Evolutionary conservation across 2,329 filamentous ascomycete species (phyloP).

Genomic region (Nothomitra cinnamomea): DNA sequence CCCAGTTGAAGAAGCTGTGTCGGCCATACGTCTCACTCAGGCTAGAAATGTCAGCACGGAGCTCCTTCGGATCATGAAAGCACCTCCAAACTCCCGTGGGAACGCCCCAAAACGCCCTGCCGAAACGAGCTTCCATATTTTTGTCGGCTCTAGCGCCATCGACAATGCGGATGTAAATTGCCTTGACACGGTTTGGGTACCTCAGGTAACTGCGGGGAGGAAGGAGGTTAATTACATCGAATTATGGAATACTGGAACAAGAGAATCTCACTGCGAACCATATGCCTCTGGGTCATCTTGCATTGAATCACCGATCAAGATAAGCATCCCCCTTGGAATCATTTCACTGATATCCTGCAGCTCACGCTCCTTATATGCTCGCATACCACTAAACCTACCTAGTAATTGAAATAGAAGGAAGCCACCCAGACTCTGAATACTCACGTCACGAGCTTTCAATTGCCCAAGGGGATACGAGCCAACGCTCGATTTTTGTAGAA

Average conservation of each 20-base stretch:
- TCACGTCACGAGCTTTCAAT: too few relatives aligned
- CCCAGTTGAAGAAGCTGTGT: too few relatives aligned
- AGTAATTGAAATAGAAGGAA: too few relatives aligned
- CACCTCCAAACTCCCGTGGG: not conserved
- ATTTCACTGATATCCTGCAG: too few relatives aligned
- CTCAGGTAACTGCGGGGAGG: not conserved
- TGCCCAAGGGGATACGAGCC: too few relatives aligned
- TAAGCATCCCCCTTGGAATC: too few relatives aligned
- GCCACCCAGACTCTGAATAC: too few relatives aligned
- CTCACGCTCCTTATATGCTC: too few relatives aligned
- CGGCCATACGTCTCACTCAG: not conserved
- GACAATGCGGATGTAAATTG: not conserved
- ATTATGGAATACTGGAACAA: not conserved
- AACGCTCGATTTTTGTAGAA: too few relatives aligned
- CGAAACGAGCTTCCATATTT: not conserved
- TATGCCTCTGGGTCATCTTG: not conserved
- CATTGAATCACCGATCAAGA: too few relatives aligned
- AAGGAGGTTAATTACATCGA: not conserved
- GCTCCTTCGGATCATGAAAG: not conserved
- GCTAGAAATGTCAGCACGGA: not conserved
- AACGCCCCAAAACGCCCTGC: not conserved
- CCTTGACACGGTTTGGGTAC: not conserved
- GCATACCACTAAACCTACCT: too few relatives aligned
- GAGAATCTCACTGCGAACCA: not conserved
- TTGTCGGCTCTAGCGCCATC: not conserved